A percentile compares a stretch with the other conserved stretches of the same genome.
These are phyloP conservation scores for Symbiodinium natans DNA, from an alignment of 73 alveolate genomes.

Conservation along the genomic window DNA sequence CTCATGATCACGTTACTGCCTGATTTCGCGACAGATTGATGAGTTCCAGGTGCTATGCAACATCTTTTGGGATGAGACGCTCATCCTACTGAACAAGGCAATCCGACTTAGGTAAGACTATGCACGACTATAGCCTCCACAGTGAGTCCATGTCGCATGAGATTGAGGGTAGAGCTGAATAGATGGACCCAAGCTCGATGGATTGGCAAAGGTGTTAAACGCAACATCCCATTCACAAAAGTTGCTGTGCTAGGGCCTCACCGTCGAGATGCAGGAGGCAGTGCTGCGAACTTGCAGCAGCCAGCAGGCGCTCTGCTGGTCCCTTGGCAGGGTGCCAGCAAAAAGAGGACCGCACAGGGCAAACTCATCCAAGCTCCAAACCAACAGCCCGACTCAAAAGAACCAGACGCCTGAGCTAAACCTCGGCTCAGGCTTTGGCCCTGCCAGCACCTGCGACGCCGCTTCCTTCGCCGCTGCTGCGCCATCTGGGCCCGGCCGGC, in stretches of 20 bases:
- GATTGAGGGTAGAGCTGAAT: too few species aligned
- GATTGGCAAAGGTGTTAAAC: too few species aligned
- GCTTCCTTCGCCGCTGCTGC: background rate
- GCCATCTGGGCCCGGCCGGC: conserved; percentile 6
- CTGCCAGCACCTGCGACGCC: conserved; percentile 15
- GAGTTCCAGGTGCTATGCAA: conserved; percentile 10
- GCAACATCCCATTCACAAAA: too few species aligned
- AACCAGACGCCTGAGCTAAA: too few species aligned
- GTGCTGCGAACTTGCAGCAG: conserved; percentile 18
- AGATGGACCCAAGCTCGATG: too few species aligned
- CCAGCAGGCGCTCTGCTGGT: conserved; percentile 24
- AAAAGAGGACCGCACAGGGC: background rate
- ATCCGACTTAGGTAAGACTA: too few species aligned
- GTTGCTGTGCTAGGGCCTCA: background rate
- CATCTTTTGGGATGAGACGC: conserved; percentile 11
- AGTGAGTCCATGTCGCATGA: too few species aligned
- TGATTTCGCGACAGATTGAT: too few species aligned
- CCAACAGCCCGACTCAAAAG: too few species aligned
- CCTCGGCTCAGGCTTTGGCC: background rate
- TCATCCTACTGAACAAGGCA: background rate
- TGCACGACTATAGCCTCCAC: too few species aligned
- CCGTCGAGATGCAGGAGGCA: background rate
- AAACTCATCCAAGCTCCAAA: too few species aligned
- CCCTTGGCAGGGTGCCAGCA: background rate
- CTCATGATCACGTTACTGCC: too few species aligned